Conservation (phyloP, 2,329 filamentous ascomycete genomes). For the Colletotrichum endophyticum region DNA sequence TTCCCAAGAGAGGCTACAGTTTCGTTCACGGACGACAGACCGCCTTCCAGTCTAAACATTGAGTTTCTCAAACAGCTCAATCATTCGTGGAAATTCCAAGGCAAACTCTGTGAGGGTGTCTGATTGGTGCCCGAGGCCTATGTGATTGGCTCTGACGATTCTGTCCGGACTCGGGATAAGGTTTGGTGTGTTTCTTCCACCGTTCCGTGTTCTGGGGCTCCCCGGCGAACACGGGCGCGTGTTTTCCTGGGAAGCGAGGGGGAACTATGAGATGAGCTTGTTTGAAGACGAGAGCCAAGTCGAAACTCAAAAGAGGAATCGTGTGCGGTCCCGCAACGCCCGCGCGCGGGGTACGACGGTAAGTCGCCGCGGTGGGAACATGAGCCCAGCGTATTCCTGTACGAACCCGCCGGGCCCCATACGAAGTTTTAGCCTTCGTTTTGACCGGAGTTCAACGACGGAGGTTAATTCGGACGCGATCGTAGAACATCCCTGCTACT, state of each 20-base stretch:
- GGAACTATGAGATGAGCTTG: background rate
- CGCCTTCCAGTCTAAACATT: background rate
- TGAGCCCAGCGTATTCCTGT: background rate
- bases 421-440: background rate
- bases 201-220: background rate
- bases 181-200: background rate
- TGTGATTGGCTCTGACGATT: background rate
- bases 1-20: background rate
- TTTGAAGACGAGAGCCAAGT: background rate
- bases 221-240: background rate
- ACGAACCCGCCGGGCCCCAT: background rate
- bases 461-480: background rate
- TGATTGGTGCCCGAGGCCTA: background rate
- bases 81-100: background rate
- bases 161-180: background rate
- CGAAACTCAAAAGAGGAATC: background rate
- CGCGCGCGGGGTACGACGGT: background rate
- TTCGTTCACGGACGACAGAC: background rate
- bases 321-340: background rate
- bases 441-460: background rate
- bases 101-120: background rate
- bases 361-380: background rate
- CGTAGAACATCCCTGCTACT: background rate
- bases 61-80: background rate
- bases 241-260: background rate